phyloP scores from a whole-genome alignment of 1,139 yeast genomes.

The Trichomonascaceae sp. region DNA sequence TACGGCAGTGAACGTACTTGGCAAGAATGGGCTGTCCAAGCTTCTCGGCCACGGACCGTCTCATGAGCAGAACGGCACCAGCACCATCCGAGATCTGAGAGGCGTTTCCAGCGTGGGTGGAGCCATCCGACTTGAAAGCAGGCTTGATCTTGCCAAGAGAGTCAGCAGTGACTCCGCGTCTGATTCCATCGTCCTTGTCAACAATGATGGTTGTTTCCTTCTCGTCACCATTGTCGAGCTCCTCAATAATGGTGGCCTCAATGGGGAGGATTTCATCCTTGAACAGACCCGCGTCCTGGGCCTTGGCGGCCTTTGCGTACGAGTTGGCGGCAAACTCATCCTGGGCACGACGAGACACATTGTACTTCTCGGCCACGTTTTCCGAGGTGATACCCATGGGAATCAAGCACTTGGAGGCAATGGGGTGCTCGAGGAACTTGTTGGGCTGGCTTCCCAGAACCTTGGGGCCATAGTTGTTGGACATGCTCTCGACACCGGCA shows the following conservation, averaged over 20 bases:
- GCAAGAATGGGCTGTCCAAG: constrained; percentile 55
- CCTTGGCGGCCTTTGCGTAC: constrained; percentile 59
- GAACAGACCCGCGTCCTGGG: constrained; percentile 59
- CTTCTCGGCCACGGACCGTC: constrained; percentile 75
- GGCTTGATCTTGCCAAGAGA: constrained; percentile 66
- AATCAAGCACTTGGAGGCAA: constrained; percentile 52
- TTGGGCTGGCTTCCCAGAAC: constrained; percentile 53
- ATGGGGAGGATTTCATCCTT: constrained; percentile 80
- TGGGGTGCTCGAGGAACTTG: constrained; percentile 31
- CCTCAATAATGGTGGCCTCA: constrained; percentile 27
- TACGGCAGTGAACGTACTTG: constrained; percentile 61
- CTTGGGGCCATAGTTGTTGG: constrained; percentile 66
- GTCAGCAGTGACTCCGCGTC: constrained; percentile 72
- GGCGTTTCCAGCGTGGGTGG: constrained; percentile 91
- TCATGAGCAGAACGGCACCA: constrained; percentile 74
- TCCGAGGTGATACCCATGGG: constrained; percentile 93
- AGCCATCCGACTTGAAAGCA: constrained; percentile 74
- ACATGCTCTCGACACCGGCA: constrained; percentile 89
- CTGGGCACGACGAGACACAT: constrained; percentile 29
- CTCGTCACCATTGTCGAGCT: constrained; percentile 25
- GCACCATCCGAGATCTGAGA: constrained; percentile 96
- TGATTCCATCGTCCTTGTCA: constrained; percentile 80
- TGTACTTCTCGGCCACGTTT: constrained; percentile 45
- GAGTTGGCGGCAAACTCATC: constrained; percentile 30
- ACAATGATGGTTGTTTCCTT: constrained; percentile 35